Conservation (phyloP, 208 protist genomes). For the Acanthamoeba castellanii region DNA sequence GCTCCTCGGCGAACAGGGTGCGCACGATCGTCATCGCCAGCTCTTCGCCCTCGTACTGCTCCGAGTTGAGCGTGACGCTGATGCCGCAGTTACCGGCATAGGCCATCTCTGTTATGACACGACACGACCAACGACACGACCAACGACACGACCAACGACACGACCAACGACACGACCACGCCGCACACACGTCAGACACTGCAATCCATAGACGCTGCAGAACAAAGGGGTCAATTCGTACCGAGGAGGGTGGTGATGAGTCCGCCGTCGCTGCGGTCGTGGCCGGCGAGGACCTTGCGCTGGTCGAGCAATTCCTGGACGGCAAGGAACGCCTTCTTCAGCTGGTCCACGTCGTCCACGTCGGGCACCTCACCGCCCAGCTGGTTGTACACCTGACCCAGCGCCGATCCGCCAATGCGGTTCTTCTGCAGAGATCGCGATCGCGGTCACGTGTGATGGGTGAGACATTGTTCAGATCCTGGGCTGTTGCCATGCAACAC, state of each 20-base stretch:
- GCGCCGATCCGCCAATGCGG: slow-evolving; percentile 86
- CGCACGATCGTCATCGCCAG: slow-evolving; percentile 76
- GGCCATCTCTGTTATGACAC: slow-evolving; percentile 84
- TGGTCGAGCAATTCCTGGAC: slow-evolving; percentile 81
- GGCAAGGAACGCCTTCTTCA: slow-evolving; percentile 76
- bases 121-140: no score
- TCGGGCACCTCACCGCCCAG: slow-evolving; percentile 85
- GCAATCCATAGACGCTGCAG: no score
- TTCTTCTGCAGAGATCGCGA: slow-evolving; percentile 36
- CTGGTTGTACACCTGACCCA: slow-evolving; percentile 88
- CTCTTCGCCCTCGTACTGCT: background rate
- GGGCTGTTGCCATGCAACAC: background rate
- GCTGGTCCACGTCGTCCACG: slow-evolving; percentile 66
- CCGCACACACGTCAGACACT: no score
- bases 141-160: no score
- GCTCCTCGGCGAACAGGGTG: slow-evolving; percentile 88
- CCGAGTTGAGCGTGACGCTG: slow-evolving; percentile 68
- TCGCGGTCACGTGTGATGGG: background rate
- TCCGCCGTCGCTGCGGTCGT: slow-evolving; percentile 86
- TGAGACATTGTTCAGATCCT: background rate
- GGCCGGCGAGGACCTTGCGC: slow-evolving; percentile 78
- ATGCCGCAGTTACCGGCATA: slow-evolving; percentile 88
- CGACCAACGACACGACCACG: background rate
- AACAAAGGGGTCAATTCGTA: background rate
- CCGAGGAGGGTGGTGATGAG: slow-evolving; percentile 83